Base-by-base conservation (phyloP, 352 stramenopile genomes). In the Hyaloperonospora arabidopsidis region DNA sequence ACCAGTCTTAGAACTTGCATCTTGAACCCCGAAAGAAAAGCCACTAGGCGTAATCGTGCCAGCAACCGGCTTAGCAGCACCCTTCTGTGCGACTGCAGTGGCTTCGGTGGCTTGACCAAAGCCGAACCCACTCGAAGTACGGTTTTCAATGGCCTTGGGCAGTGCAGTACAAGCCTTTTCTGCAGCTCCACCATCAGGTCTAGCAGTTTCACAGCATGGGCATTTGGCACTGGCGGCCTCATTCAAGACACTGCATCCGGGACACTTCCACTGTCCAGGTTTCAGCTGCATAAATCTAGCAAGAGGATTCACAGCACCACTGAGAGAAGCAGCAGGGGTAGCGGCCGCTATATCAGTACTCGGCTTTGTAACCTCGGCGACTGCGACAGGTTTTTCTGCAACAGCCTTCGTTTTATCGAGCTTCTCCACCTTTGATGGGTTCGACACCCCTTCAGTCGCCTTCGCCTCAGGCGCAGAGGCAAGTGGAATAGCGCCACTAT, bases 221-320 rank as follows among this genome's bases (percentile, higher is more conserved):
- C 83, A 93, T 63, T 93, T 91, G 10, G 54, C 45, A 40, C 73
- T 66, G 1, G 66, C 72, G 5, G 55, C 52, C 19, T 76, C 66
- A 41, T 93, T 93, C 21, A 72, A 70, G 2, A 93, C 83, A 29
- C 74, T 67, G 57, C 83, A 93, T 40, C 64, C 79, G n/a, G 83
- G 75, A 23, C 83, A 93, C 45, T 84, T 90, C 83, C 83, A 93
- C 51, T 79, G 83, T 32, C 80, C 83, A n/a, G 74, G 62, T 8
- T 68, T 74, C 43, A 77, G 5, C 57, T 89, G 68, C 64, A 84
- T 71, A 21, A 92, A 92, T 48, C 67, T 79, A 13, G 70, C 69
- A 35, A 86, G 57, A 19, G 79, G 79, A 45, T 87, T 86, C 28
- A 63, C 52, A 44, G 36, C 60, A 36, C 54, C 46, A 46, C 39